phyloP scores from a whole-genome alignment of 169 alveolate species.

The Eimeria praecox region DNA sequence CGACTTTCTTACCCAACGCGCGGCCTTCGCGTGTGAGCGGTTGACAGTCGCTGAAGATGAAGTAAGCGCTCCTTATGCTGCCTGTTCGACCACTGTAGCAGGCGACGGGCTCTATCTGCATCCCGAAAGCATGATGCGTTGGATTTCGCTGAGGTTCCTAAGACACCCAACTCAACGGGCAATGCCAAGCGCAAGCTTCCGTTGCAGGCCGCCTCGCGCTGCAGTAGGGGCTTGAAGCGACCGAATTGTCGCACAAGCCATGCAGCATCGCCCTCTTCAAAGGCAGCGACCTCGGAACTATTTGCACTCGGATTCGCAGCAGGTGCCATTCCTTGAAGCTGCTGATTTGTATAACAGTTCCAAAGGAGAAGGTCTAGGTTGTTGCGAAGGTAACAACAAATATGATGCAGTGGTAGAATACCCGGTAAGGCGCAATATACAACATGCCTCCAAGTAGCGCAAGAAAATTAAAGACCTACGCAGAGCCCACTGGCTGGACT shows the following conservation, averaged over 20 bases:
- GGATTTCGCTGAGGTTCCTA: not conserved
- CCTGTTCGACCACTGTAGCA: conserved; percentile 20
- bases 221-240: conserved; percentile 15
- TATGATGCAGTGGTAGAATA: not conserved
- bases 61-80: conserved; percentile 44
- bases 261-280: conserved; percentile 1
- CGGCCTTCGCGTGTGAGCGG: conserved; percentile 25
- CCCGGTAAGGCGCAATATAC: not conserved
- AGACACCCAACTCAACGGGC: not conserved
- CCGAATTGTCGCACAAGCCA: conserved; percentile 65
- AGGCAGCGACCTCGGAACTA: not conserved
- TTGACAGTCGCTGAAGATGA: not conserved
- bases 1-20: not conserved
- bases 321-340: not conserved
- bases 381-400: not conserved
- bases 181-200: not conserved
- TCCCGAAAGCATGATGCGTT: not conserved
- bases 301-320: not conserved
- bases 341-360: not conserved
- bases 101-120: conserved; percentile 13
- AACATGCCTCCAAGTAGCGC: not conserved
- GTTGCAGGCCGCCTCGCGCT: not conserved
- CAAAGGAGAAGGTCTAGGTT: not conserved
- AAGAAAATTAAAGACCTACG: not conserved
- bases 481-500: not conserved